Base-by-base conservation (phyloP, 2,329 filamentous ascomycete genomes). In the Stagonosporopsis vannaccii region DNA sequence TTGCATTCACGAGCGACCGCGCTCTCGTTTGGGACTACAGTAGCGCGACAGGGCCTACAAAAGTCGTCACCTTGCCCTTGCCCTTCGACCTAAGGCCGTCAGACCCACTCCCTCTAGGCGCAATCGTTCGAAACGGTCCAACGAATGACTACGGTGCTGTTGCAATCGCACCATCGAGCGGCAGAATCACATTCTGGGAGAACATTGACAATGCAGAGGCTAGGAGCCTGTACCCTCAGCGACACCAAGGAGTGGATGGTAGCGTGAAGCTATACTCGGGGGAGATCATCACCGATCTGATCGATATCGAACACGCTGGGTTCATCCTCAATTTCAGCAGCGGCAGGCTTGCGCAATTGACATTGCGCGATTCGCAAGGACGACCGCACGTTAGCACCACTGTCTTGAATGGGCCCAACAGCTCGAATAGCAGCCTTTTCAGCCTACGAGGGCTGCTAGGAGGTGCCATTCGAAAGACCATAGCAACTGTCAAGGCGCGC, bases 111-210 rank as follows among this genome's bases (percentile, higher is more conserved):
- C 94, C 95, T 1, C 82, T 97, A 35, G 95, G 92, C 50, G 86
- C 90, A 17, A 84, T 99, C 48, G 88, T 97, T 6, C 89, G 90
- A 0, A 88, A 90, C 45, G 90, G 91, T 5, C 88, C 90, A 11
- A 88, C 88, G 4, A 86, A 87, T 44, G 90, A 96, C 65, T 90
- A 93, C 30, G 95, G 95, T 2, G 83, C 99, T 33, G 86, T 99
- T 25, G 85, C 97, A 33, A 84, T 98, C 33, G 91, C 94, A 79
- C 90, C 94, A 12, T 86, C 85, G 17, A 92, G 84, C 44, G 95
- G 95, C 48, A 93, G 89, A 75, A 87, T 98, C 48, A 88, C 91
- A 40, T 98, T 95, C 75, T 98, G 95, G 92, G 95, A 98, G 74
- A 96, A 92, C 35, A 90, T 98, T 61, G 92, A 94, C 52, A 92